Base-by-base conservation (phyloP, 2,329 filamentous ascomycete species). In the Talaromyces sp. region DNA sequence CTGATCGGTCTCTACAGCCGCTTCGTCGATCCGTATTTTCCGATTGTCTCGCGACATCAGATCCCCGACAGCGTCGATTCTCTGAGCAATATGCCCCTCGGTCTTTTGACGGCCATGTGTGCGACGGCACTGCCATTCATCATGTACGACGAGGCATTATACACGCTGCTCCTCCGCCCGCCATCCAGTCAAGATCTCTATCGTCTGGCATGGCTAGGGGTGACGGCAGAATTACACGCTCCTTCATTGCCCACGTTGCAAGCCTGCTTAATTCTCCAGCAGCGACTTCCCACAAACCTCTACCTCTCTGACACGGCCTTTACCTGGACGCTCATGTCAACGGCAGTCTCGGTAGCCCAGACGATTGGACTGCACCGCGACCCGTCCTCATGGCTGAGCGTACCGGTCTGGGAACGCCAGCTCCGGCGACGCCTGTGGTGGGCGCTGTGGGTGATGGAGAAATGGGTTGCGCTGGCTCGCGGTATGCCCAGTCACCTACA, bases 381-480 rank as follows among this genome's bases (percentile, higher is more conserved):
- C 54, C 54, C 54, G 14, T 56, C 54, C 17, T 14, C 54, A 29
- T 56, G 54, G 54, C n/a, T 56, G 7, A 26, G 19, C 26, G 32
- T 56, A 24, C 54, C 54, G 9, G 17, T 35, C 13, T 56, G 54
- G 54, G 54, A 56, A 38, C 54, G 54, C 19, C 54, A 46, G 14
- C 54, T 56, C n/a, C 54, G 54, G 35, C 54, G 54, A 56, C 54
- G 54, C 9, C 21, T 56, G 11, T 56, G 54, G 54, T 56, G 54
- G 54, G 54, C 54, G n/a, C 9, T 56, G 19, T 56, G 54, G 54
- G n/a, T 27, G 17, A 46, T 56, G 54, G 54, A 56, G 24, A 56
- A 56, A 56, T 56, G 54, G 54, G 35, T 56, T 29, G 32, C 54
- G 13, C 54, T 56, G 9, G 32, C 54, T 17, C 54, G 54, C 31